Conservation (phyloP, 2,329 filamentous ascomycete species). For the Calonectria multiphialidica region DNA sequence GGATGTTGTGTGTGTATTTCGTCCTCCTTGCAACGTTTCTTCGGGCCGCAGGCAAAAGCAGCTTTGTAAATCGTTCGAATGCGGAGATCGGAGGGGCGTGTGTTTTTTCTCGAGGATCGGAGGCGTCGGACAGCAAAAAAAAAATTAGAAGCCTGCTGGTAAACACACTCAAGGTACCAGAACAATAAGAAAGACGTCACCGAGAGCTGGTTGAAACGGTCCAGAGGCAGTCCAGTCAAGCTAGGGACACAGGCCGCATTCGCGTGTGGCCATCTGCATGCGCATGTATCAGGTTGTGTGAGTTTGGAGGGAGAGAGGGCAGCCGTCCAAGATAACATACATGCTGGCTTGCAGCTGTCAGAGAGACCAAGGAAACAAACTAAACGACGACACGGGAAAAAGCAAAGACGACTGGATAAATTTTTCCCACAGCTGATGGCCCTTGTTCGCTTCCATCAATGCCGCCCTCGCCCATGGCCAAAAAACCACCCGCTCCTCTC, state of each 20-base stretch:
- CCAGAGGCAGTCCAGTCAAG: neutral
- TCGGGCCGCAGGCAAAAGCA: neutral
- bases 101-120: neutral
- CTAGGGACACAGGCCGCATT: conserved; percentile 1
- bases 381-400: neutral
- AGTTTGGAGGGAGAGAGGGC: neutral
- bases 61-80: neutral
- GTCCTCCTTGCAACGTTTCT: neutral
- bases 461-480: neutral
- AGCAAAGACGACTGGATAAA: neutral
- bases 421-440: neutral
- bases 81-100: neutral
- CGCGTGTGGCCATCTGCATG: neutral
- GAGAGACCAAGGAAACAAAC: neutral
- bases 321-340: neutral
- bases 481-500: neutral
- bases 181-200: neutral
- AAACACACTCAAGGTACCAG: neutral
- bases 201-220: neutral
- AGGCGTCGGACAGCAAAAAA: neutral
- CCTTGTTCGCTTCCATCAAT: neutral
- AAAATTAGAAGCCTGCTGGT: neutral
- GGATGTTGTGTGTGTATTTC: neutral
- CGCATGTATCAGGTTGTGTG: conserved; percentile 4
- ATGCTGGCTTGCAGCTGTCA: neutral